Evolutionary conservation across 176 grass and related monocot species (phyloP), one percentile per base, ranked within the genome.

Genomic region (Cocos nucifera): DNA sequence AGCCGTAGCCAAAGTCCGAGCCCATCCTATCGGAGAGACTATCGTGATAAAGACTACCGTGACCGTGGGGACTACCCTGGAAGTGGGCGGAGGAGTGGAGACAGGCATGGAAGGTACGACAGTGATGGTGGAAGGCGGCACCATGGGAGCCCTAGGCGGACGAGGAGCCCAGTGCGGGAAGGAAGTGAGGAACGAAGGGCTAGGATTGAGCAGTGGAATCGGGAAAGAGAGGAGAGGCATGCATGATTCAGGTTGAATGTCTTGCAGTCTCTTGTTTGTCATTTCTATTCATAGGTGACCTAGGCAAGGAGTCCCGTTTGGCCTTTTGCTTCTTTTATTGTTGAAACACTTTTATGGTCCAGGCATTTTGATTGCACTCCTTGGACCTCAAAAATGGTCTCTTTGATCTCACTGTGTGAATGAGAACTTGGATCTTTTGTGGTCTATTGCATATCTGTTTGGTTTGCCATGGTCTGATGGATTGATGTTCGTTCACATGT

Each of bases 131-230:
- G 23, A 20, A 72, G 69, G n/a, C 1, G 49, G 49, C 14, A 24
- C 21, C 57, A 62, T 54, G 49, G 57, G 28, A 72, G 49, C 49
- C 69, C 69, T 6, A 62, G 48, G 26, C 4, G 24, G 14, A 35
- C 57, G 32, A 72, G 32, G 57, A 72, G 58, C 32, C 57, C 24
- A 35, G 25, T 32, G 19, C 53, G 69, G 24, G 58, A 72, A 54
- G 69, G 69, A 32, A 72, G 69, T 16, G 69, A 71, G 57, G 57
- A 71, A 49, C 39, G 56, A 4, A 71, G 69, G 24, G 69, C 69
- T 27, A 71, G n/a, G 17, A 71, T 71, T 51, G 69, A 72, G 18
- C 57, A 61, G 50, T 72, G 69, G 58, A 72, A 72, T 61, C 44
- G 57, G 49, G 69, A 62, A 52, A 52, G 69, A 51, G 56, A 60